Percentiles rank a stretch among this genome's conserved stretches.
Evolutionary conservation across 2,329 filamentous ascomycete species (phyloP).

Genomic region (Fusarium chlamydosporum): DNA sequence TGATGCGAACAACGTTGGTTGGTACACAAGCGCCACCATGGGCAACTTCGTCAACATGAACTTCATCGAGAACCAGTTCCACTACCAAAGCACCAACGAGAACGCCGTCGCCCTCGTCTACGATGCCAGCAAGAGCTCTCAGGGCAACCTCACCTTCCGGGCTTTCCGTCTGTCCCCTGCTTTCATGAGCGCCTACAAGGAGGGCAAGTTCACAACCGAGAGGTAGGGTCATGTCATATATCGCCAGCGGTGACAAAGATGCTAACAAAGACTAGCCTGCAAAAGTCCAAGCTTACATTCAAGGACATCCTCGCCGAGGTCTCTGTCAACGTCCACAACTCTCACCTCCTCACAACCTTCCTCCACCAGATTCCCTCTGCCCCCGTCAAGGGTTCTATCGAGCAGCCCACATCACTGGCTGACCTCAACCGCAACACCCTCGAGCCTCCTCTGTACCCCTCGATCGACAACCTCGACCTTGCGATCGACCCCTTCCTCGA

Average conservation of each 20-base stretch:
- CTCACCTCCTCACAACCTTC: slow-evolving; percentile 94
- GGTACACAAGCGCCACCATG: slow-evolving; percentile 99
- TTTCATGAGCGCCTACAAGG: slow-evolving; percentile 94
- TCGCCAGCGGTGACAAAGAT: background rate
- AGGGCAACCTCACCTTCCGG: slow-evolving; percentile 89
- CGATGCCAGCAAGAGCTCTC: slow-evolving; percentile 94
- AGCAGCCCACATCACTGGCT: slow-evolving; percentile 82
- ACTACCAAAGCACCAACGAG: slow-evolving; percentile 97
- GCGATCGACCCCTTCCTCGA: slow-evolving; percentile 97
- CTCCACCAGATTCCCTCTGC: slow-evolving; percentile 88
- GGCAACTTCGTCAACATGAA: slow-evolving; percentile 96
- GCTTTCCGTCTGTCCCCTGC: slow-evolving; percentile 90
- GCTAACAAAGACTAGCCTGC: slow-evolving; percentile 72
- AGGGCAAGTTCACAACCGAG: slow-evolving; percentile 97
- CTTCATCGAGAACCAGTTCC: slow-evolving; percentile 97
- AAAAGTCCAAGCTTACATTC: slow-evolving; percentile 94
- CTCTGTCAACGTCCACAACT: slow-evolving; percentile 93
- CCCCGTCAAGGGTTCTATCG: slow-evolving; percentile 73
- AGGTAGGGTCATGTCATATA: slow-evolving; percentile 70
- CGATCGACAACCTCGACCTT: slow-evolving; percentile 90
- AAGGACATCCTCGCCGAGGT: slow-evolving; percentile 94
- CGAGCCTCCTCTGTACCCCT: slow-evolving; percentile 81
- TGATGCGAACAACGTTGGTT: slow-evolving; percentile 97
- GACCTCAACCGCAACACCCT: slow-evolving; percentile 78
- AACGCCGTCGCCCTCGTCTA: slow-evolving; percentile 90